Percentiles rank a stretch among this genome's conserved stretches.
phyloP scores from a whole-genome alignment of 108 stramenopile genomes.

The Cyclostephanos invisitatus region DNA sequence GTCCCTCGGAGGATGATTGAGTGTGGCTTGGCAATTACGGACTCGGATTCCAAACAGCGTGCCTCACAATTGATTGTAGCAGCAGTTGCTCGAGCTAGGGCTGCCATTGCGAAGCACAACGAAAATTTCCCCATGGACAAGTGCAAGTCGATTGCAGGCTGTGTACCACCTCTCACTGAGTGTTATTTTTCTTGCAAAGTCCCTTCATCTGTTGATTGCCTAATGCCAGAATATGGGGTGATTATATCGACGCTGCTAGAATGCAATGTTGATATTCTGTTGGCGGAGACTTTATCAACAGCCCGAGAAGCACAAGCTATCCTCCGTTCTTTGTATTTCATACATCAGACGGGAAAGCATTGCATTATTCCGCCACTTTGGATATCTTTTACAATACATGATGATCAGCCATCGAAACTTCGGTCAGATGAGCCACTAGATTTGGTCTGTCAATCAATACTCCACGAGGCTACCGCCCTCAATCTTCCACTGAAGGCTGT shows the following conservation, averaged over 20 bases:
- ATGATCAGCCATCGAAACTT: slow-evolving; percentile 29
- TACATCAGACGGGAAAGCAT: slow-evolving; percentile 5
- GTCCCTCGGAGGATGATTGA: slow-evolving; percentile 43
- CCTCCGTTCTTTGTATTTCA: slow-evolving; percentile 14
- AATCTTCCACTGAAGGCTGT: slow-evolving; percentile 40
- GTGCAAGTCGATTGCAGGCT: slow-evolving; percentile 38
- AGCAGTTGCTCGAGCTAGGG: slow-evolving; percentile 43
- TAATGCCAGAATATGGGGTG: slow-evolving; percentile 28
- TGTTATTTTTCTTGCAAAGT: slow-evolving; percentile 44
- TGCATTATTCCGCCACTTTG: slow-evolving; percentile 33
- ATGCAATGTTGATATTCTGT: slow-evolving; percentile 40
- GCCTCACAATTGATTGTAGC: slow-evolving; percentile 32
- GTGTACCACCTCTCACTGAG: slow-evolving; percentile 49
- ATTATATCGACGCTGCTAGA: slow-evolving; percentile 42
- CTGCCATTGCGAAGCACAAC: slow-evolving; percentile 22
- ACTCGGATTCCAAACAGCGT: slow-evolving; percentile 5
- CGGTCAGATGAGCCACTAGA: slow-evolving; percentile 41
- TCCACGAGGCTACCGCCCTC: slow-evolving; percentile 7
- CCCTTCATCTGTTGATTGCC: slow-evolving; percentile 17
- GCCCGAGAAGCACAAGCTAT: slow-evolving; percentile 40
- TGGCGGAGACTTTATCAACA: slow-evolving; percentile 53
- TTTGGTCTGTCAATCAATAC: slow-evolving; percentile 20
- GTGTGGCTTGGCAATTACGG: slow-evolving; percentile 33
- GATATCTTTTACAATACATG: slow-evolving; percentile 47
- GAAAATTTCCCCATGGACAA: background rate